phyloP scores from a whole-genome alignment of 202 grass and related monocot genomes.

The Thinopyrum obtusiflorum region DNA sequence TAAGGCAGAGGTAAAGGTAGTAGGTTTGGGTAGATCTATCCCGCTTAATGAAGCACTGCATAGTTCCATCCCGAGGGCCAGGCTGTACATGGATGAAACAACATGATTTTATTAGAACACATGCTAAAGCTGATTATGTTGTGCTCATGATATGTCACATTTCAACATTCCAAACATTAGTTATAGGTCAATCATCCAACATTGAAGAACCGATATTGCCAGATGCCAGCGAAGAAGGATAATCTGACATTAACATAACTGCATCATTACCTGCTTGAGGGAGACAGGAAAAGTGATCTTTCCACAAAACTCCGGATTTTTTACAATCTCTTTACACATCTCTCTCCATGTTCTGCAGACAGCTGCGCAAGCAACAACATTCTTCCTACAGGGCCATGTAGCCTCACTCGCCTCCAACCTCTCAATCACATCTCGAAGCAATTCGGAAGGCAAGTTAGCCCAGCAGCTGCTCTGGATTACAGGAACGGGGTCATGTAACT shows the following conservation, averaged over 20 bases:
- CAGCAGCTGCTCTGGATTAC: constrained; percentile 57
- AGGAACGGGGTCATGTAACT: constrained; percentile 48
- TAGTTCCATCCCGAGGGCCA: constrained; percentile 70
- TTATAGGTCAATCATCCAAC: background rate
- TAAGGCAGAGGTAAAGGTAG: constrained; percentile 78
- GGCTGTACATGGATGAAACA: constrained; percentile 50
- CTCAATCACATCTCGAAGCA: constrained; percentile 68
- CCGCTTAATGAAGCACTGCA: constrained; percentile 94
- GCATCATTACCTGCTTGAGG: constrained; percentile 62
- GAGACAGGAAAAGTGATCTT: constrained; percentile 78
- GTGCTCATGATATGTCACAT: background rate
- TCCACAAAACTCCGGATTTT: constrained; percentile 53
- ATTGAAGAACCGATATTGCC: constrained; percentile 4
- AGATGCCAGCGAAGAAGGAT: background rate
- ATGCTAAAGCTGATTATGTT: background rate
- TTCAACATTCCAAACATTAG: constrained; percentile 5
- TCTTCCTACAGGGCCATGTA: constrained; percentile 60
- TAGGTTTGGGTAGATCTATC: constrained; percentile 89
- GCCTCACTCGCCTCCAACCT: constrained; percentile 65
- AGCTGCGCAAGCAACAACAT: constrained; percentile 64
- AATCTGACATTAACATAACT: background rate
- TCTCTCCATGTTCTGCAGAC: constrained; percentile 80
- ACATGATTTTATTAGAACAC: constrained; percentile 18
- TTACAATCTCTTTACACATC: constrained; percentile 68
- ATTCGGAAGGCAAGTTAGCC: constrained; percentile 67